These are phyloP conservation scores for Teratosphaeria zuluensis DNA, from an alignment of 2,329 filamentous ascomycete species.

Conservation along the genomic window DNA sequence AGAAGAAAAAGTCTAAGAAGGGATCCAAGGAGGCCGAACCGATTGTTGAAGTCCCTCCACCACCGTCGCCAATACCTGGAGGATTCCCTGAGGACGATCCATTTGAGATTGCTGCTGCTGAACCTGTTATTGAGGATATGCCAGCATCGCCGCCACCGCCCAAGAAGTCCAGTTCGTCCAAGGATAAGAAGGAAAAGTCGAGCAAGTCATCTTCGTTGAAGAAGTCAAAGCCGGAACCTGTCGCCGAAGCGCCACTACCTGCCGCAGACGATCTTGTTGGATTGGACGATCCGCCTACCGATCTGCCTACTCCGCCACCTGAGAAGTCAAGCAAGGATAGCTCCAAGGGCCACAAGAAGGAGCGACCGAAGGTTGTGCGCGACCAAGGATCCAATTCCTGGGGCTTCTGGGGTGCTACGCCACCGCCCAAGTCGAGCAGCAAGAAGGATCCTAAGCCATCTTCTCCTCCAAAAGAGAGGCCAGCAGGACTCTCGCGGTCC, in stretches of 20 bases:
- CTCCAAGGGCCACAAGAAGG: conserved; percentile 55
- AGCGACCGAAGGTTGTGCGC: conserved; percentile 66
- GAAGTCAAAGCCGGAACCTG: conserved; percentile 15
- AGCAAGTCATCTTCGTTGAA: conserved; percentile 18
- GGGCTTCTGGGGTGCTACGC: conserved; percentile 61
- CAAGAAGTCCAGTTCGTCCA: conserved; percentile 10
- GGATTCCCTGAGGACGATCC: conserved; percentile 39
- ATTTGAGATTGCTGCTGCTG: conserved; percentile 10
- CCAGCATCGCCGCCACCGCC: conserved; percentile 4
- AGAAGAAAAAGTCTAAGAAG: conserved; percentile 16
- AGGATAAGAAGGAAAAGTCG: conserved; percentile 26
- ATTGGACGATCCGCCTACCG: conserved; percentile 24
- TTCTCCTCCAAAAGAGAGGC: conserved; percentile 31
- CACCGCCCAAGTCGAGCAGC: conserved; percentile 21
- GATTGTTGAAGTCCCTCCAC: conserved; percentile 10
- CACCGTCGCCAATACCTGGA: conserved; percentile 32
- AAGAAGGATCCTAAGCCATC: conserved; percentile 32
- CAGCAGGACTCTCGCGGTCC: conserved; percentile 40
- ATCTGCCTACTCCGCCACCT: conserved; percentile 42
- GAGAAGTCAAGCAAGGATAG: conserved; percentile 38
- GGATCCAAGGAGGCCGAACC: conserved; percentile 13
- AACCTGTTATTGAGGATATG: conserved; percentile 5
- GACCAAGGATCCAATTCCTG: conserved; percentile 54
- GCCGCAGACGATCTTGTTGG: conserved; percentile 18
- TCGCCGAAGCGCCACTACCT: conserved; percentile 9